phyloP scores from a whole-genome alignment of 169 alveolate genomes.

The Toxoplasma gondii region DNA sequence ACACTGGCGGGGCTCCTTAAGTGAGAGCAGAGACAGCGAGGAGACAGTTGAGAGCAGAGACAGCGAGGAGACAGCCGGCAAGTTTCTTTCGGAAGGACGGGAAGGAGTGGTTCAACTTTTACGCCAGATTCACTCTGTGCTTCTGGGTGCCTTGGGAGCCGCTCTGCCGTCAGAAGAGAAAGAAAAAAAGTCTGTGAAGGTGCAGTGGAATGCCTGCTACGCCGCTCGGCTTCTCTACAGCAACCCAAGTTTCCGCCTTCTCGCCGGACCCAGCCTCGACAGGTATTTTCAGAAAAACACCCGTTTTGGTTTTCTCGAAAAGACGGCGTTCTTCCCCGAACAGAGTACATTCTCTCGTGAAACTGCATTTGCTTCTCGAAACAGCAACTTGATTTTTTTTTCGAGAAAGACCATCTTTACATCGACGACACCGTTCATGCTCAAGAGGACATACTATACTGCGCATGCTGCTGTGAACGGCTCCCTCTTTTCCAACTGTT shows the following conservation, averaged over 20 bases:
- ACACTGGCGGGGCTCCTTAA: background rate
- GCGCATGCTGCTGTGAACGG: no score
- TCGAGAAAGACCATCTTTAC: no score
- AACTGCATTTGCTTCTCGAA: no score
- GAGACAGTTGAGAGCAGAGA: background rate
- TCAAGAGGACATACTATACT: no score
- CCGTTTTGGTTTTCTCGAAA: no score
- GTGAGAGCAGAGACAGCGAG: background rate
- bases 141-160: background rate
- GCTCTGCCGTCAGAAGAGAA: background rate
- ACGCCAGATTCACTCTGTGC: background rate
- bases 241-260: background rate
- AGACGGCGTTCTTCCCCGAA: no score
- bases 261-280: background rate
- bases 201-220: conserved; percentile 22
- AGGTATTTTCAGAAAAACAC: background rate
- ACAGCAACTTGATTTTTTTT: no score
- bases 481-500: no score
- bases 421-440: no score
- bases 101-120: background rate
- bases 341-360: no score
- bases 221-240: conserved; percentile 21
- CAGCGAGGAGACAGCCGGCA: background rate
- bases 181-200: background rate
- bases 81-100: background rate